Evolutionary conservation across 805 yeast species (phyloP).

Genomic region (Aciculoconidium aculeatum): DNA sequence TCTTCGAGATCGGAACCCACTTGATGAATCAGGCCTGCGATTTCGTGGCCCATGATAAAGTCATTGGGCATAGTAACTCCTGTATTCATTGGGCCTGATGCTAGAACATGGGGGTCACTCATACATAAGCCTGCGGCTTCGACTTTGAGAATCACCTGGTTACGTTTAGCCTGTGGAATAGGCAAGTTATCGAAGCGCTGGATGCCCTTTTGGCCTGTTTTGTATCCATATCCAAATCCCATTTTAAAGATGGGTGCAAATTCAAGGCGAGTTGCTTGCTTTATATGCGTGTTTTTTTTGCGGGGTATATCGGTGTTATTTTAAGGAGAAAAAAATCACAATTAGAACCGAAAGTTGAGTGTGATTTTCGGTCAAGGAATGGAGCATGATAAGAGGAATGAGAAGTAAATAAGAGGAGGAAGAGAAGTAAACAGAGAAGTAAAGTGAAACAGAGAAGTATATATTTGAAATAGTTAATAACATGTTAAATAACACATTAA

Average conservation of each 20-base stretch:
- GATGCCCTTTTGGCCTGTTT: slow-evolving; percentile 20
- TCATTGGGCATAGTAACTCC: slow-evolving; percentile 16
- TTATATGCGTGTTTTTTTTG: neutral
- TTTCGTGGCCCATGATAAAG: slow-evolving; percentile 42
- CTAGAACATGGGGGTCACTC: slow-evolving; percentile 36
- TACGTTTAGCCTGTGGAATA: slow-evolving; percentile 23
- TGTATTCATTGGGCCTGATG: slow-evolving; percentile 9
- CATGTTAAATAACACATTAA: no score
- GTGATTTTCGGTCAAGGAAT: no score
- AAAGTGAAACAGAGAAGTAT: no score
- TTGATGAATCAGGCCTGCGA: slow-evolving; percentile 32
- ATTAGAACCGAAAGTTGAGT: no score
- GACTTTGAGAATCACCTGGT: slow-evolving; percentile 30
- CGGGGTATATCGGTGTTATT: no score
- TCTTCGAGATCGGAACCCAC: slow-evolving; percentile 22
- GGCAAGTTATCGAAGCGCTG: slow-evolving; percentile 23
- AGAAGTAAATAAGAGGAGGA: no score
- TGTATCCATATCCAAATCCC: slow-evolving; percentile 25
- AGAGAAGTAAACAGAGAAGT: no score
- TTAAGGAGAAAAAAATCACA: no score
- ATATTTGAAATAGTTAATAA: no score
- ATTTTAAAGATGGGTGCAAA: slow-evolving; percentile 2
- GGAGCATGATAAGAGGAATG: no score
- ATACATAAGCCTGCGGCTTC: slow-evolving; percentile 41
- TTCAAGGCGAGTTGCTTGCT: neutral